Evolutionary conservation across 2,329 filamentous ascomycete species (phyloP).

Genomic region (Geosmithia putterillii): DNA sequence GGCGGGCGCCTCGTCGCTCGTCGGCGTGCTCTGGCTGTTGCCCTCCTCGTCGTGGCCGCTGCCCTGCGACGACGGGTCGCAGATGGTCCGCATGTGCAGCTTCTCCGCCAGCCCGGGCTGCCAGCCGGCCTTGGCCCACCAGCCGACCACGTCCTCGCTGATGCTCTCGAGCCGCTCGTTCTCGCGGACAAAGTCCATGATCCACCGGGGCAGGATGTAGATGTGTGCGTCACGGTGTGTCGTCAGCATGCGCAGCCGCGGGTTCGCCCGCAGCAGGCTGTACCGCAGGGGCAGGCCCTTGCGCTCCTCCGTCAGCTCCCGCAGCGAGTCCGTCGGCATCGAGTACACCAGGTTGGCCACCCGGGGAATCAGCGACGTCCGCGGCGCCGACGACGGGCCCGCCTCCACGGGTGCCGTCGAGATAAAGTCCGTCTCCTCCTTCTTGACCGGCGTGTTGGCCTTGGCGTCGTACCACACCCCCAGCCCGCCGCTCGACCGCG

Average conservation of each 20-base stretch:
- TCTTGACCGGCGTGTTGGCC: constrained; percentile 62
- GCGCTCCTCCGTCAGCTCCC: constrained; percentile 67
- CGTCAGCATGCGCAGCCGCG: constrained; percentile 67
- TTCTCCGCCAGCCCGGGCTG: constrained; percentile 71
- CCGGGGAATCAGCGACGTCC: constrained; percentile 52
- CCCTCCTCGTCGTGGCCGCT: constrained; percentile 8
- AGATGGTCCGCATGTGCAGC: constrained; percentile 56
- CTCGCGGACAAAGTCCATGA: constrained; percentile 67
- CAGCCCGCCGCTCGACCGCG: constrained; percentile 58
- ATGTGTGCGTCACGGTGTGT: constrained; percentile 86
- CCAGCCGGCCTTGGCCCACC: constrained; percentile 94
- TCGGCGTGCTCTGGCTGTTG: constrained; percentile 9
- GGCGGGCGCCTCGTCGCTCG: constrained; percentile 1
- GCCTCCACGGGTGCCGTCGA: constrained; percentile 56
- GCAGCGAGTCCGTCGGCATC: constrained; percentile 79
- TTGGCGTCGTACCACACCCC: constrained; percentile 89
- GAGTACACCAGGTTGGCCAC: constrained; percentile 75
- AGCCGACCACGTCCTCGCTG: constrained; percentile 82
- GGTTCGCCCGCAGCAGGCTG: constrained; percentile 61
- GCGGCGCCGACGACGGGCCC: constrained; percentile 22
- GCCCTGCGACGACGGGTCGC: constrained; percentile 19
- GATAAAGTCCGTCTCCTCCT: constrained; percentile 87
- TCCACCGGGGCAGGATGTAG: constrained; percentile 88
- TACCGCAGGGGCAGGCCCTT: constrained; percentile 65
- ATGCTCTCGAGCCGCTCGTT: constrained; percentile 81